Base-by-base conservation (phyloP, 1,284 basidiomycete genomes). In the Volvariella surrecta region DNA sequence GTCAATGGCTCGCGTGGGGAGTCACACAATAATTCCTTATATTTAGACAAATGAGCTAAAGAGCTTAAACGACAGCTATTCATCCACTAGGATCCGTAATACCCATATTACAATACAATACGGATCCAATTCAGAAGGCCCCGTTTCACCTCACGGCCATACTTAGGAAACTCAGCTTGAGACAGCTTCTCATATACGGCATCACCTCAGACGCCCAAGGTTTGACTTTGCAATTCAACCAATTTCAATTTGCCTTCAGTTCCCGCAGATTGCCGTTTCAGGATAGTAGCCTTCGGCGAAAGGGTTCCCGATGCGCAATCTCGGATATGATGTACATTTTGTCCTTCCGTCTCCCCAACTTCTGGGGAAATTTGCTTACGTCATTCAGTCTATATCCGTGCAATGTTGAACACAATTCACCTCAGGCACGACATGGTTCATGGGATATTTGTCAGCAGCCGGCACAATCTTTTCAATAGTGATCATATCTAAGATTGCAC, bases 261-360 rank as follows among this genome's bases (percentile, higher is more conserved):
- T 35, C 34, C 34, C 57, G 57, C 58, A 57, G 57, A 59, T 58
- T 58, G 55, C 56, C 57, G 57, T 51, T 22, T 32, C 28, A 50
- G 44, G 45, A 48, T 49, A 52, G 49, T 52, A 46, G 35, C 30
- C 46, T 47, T 53, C 50, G 49, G 51, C 50, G 46, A 48, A 49
- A 48, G 38, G 43, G 42, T 50, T 32, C 58, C 59, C 59, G 58
- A 60, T 60, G 17, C 40, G 37, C 30, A 50, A 65, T 63, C 63
- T 62, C 58, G 59, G 58, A 59, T 58, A 52, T 56, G 48, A 49
- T 50, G 41, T 43, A 45, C 46, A 44, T 46, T 43, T 49, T 50
- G 43, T 19, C 34, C 34, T 48, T 53, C 55, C 57, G 52, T 55
- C 56, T 43, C 54, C 52, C 56, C 57, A 56, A 35, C 54, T 53